Percentiles rank a stretch among this genome's conserved stretches.
Conservation (phyloP, 176 grass and related monocot species). For the Poa pratensis region DNA sequence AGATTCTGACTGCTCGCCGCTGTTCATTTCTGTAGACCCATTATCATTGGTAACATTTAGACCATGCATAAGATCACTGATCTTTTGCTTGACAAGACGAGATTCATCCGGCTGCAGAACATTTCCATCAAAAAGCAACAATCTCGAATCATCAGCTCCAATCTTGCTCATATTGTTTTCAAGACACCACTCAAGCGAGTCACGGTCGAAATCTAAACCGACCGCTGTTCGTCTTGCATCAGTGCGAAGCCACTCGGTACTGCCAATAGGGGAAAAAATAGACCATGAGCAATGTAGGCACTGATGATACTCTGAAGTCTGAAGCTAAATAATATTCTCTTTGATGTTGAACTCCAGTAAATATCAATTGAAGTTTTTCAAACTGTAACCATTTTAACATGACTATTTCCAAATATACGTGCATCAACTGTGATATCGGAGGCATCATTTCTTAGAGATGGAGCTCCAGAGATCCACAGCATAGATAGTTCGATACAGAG, state of each 20-base stretch:
- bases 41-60: conserved; percentile 42
- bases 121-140: conserved; percentile 89
- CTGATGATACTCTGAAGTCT: conserved; percentile 1
- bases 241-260: conserved; percentile 76
- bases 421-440: neutral
- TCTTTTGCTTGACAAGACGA: conserved; percentile 50
- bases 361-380: neutral
- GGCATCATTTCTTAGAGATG: neutral
- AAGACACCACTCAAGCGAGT: conserved; percentile 92
- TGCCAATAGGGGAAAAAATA: conserved; percentile 26
- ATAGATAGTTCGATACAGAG: neutral
- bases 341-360: neutral
- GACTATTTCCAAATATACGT: conserved; percentile 1
- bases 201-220: conserved; percentile 88
- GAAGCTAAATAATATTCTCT: conserved; percentile 17
- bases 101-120: conserved; percentile 67
- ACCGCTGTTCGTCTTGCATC: conserved; percentile 75
- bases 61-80: conserved; percentile 53
- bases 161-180: conserved; percentile 76
- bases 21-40: conserved; percentile 36
- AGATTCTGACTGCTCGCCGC: conserved; percentile 20
- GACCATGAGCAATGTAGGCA: conserved; percentile 24
- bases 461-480: neutral
- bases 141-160: conserved; percentile 78
- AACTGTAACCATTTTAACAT: conserved; percentile 1